A percentile compares a stretch with the other conserved stretches of the same genome.
Conservation (phyloP, 306 rosid genomes). For the Hippophae rhamnoides region DNA sequence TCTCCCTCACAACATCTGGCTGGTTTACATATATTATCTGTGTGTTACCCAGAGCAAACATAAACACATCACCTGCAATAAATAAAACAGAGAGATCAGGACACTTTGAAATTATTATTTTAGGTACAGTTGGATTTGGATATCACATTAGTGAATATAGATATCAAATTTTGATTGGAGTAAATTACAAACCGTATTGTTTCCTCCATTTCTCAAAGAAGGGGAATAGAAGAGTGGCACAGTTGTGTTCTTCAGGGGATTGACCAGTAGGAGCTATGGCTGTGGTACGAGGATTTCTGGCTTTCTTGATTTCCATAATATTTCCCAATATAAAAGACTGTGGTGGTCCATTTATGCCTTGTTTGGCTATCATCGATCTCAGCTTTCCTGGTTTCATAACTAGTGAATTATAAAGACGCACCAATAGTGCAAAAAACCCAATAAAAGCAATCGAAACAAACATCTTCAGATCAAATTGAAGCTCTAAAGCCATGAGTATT, state of each 20-base stretch:
- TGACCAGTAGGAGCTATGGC: background rate
- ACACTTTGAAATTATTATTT: too few relatives aligned
- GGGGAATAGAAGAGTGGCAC: slow-evolving; percentile 15
- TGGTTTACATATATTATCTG: slow-evolving; percentile 26
- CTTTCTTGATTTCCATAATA: slow-evolving; percentile 6
- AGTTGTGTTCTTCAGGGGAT: slow-evolving; percentile 1
- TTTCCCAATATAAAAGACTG: slow-evolving; percentile 20
- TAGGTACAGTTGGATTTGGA: too few relatives aligned
- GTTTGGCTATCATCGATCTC: slow-evolving; percentile 23
- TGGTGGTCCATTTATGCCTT: slow-evolving; percentile 42
- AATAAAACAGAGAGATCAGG: too few relatives aligned
- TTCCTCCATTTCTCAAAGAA: slow-evolving; percentile 29
- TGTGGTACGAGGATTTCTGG: background rate
- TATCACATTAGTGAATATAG: too few relatives aligned
- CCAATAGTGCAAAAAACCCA: background rate
- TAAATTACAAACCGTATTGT: slow-evolving; percentile 19
- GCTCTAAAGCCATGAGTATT: background rate
- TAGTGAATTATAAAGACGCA: slow-evolving; percentile 7
- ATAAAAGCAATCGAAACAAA: background rate
- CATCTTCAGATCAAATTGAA: background rate
- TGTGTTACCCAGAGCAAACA: slow-evolving; percentile 36
- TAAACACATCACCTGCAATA: slow-evolving; percentile 24
- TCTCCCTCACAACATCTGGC: slow-evolving; percentile 24
- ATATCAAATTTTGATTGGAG: too few relatives aligned
- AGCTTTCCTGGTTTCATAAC: slow-evolving; percentile 25